Evolutionary conservation across 208 protist genomes (phyloP).

Genomic region (Leishmania arabica): DNA sequence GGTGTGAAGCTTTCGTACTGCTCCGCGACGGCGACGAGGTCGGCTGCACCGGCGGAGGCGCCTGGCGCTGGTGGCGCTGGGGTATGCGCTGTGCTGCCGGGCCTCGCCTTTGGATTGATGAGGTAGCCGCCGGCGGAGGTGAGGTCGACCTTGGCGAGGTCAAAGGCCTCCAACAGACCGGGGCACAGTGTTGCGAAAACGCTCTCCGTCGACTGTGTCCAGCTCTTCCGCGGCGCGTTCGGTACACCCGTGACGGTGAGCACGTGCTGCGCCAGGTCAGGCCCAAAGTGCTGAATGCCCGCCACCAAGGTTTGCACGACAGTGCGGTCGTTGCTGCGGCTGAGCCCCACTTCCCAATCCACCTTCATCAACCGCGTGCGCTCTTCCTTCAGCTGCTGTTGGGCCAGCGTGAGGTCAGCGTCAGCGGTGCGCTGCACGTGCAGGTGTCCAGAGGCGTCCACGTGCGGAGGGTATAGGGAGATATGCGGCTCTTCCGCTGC

Average conservation of each 20-base stretch:
- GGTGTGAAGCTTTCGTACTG: slow-evolving; percentile 93
- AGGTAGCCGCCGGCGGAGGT: slow-evolving; percentile 58
- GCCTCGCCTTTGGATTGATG: slow-evolving; percentile 30
- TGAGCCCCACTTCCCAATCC: slow-evolving; percentile 58
- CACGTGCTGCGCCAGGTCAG: slow-evolving; percentile 76
- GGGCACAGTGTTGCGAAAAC: slow-evolving; percentile 51
- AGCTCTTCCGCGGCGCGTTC: slow-evolving; percentile 46
- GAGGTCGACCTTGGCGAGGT: slow-evolving; percentile 47
- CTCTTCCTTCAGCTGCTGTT: slow-evolving; percentile 23
- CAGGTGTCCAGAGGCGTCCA: slow-evolving; percentile 24
- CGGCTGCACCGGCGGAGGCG: slow-evolving; percentile 6
- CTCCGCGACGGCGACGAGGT: slow-evolving; percentile 31
- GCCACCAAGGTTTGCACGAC: slow-evolving; percentile 49
- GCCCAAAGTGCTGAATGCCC: slow-evolving; percentile 71
- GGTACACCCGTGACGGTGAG: slow-evolving; percentile 40
- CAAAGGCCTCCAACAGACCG: slow-evolving; percentile 59
- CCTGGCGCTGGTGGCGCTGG: slow-evolving; percentile 1
- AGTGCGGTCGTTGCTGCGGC: slow-evolving; percentile 50
- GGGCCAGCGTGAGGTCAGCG: slow-evolving; percentile 19
- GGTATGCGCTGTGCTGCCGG: slow-evolving; percentile 5
- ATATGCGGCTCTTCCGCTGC: slow-evolving; percentile 7
- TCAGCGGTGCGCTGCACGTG: slow-evolving; percentile 17
- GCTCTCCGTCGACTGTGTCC: slow-evolving; percentile 18
- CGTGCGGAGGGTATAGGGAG: slow-evolving; percentile 21
- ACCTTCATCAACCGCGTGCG: slow-evolving; percentile 28